Base-by-base conservation (phyloP, 148 eudicot genomes). In the Camellia japonica region DNA sequence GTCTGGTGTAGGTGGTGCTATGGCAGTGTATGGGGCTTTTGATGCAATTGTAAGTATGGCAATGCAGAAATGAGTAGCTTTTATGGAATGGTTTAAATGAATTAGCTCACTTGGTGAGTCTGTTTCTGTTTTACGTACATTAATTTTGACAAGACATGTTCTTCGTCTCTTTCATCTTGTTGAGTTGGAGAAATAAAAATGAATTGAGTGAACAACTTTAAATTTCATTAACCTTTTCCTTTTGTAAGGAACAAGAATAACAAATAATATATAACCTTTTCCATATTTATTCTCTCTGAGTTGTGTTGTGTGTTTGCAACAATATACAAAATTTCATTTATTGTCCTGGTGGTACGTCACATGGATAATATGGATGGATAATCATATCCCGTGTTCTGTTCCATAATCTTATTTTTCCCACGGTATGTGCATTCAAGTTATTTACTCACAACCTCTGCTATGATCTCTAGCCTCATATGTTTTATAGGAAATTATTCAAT, bases 1-100 rank as follows among this genome's bases (percentile, higher is more conserved):
- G 87, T 84, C 93, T 83, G 99, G 97, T 61, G 97, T 95, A 41
- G 99, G 93, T 73, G 97, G 97, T 85, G 89, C 94, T 55, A 95
- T 95, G 99, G 97, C 91, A 20, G 92, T 93, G 55, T 95, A 93
- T 81, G 97, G 99, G 71, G 90, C 90, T 82, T 93, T 90, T 84
- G 99, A 95, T 91, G 99, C 97, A 68, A 81, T 93, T 49, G 99
- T 95, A 80, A 95, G 99, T 89, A 72, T 73, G 71, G 12, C 51
- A 46, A 67, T 49, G 68, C 30, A 73, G 60, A n/a, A 63, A 52
- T 68, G 54, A 59, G 56, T 73, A 16, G 14, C 41, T 18, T 38
- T 56, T n/a, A n/a, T 18, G 4, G 15, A 47, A 23, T 10, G 6
- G 47, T 59, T 14, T 49, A 14, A 14, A 66, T 62, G 78, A 43